Percentiles rank a stretch among this genome's conserved stretches.
Evolutionary conservation across 306 rosid genomes (phyloP).

Genomic region (Prunus campanulata): DNA sequence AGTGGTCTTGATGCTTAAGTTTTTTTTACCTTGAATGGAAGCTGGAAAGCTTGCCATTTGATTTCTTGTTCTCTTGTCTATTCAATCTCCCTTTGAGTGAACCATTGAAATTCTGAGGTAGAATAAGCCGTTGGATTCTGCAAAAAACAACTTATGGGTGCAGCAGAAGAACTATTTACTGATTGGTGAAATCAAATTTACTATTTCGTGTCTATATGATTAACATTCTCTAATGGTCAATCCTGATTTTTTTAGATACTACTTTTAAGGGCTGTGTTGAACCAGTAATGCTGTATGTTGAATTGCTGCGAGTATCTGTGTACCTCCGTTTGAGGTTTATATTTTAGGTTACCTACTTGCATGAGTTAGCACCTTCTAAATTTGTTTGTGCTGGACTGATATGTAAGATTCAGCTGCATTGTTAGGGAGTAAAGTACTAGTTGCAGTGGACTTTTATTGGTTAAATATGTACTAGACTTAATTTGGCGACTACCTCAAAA

Average conservation of each 20-base stretch:
- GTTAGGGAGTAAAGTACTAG: background rate
- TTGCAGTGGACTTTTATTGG: background rate
- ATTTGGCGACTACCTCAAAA: conserved; percentile 26
- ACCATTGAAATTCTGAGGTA: background rate
- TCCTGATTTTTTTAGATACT: background rate
- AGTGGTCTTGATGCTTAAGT: background rate
- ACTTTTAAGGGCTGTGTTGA: background rate
- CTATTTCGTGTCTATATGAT: background rate
- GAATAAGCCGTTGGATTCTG: background rate
- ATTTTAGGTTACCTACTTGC: background rate
- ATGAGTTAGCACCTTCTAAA: background rate
- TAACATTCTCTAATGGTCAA: background rate
- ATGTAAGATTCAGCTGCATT: background rate
- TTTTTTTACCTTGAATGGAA: background rate
- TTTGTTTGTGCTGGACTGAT: background rate
- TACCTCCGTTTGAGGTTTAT: background rate
- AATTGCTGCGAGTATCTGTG: background rate
- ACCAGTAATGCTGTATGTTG: background rate
- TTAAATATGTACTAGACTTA: conserved; percentile 19
- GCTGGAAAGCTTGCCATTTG: background rate
- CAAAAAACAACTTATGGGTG: background rate
- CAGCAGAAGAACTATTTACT: background rate
- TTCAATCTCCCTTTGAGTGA: background rate
- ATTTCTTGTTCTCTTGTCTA: background rate
- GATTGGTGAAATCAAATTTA: too few species aligned